Evolutionary conservation across 2,329 filamentous ascomycete genomes (phyloP).

Genomic region (Colletotrichum godetiae): DNA sequence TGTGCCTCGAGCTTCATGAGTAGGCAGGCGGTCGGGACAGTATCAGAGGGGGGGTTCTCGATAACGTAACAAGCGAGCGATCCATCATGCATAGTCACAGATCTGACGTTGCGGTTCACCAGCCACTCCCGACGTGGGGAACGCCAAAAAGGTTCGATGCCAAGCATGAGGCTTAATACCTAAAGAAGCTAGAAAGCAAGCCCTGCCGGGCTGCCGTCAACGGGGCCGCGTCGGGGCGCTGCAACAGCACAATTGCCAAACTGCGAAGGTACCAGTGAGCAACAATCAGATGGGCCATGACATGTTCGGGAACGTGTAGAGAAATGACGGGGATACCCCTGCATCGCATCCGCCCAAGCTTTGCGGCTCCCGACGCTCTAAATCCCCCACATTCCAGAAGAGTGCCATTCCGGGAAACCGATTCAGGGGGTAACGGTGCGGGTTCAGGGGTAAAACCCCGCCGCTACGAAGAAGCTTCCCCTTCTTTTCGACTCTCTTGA

Average conservation of each 20-base stretch:
- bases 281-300: neutral
- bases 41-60: neutral
- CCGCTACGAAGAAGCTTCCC: neutral
- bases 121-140: neutral
- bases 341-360: conserved; percentile 6
- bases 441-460: neutral
- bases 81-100: neutral
- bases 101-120: neutral
- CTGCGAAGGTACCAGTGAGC: neutral
- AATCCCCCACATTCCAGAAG: conserved; percentile 25
- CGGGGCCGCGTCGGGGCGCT: too few relatives aligned
- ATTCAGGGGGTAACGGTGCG: neutral
- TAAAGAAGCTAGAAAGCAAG: neutral
- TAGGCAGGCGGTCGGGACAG: neutral
- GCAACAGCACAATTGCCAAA: neutral
- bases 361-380: conserved; percentile 19
- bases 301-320: neutral
- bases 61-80: neutral
- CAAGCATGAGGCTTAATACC: conserved; percentile 11
- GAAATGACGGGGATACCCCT: conserved; percentile 3
- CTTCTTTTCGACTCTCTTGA: neutral
- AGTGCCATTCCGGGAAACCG: neutral
- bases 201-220: conserved; percentile 18
- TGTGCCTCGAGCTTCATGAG: neutral
- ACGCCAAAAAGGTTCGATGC: neutral